A percentile compares a stretch with the other conserved stretches of the same genome.
Conservation (phyloP, 208 protist species). For the Wallacemonas sp. region DNA sequence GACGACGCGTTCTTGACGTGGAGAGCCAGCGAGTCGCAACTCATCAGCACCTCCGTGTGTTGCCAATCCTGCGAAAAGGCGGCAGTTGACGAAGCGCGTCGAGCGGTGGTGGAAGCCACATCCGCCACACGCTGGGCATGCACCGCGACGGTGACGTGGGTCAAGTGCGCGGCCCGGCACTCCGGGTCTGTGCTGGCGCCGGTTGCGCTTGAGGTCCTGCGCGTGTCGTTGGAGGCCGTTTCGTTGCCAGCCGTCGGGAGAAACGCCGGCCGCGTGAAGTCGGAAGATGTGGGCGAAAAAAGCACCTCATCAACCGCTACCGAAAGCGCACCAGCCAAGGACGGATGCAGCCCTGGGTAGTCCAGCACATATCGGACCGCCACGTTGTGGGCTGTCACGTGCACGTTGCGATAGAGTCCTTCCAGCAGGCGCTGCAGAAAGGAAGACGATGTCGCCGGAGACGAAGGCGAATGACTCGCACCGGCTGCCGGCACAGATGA, state of each 20-base stretch:
- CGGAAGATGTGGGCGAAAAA: constrained; percentile 15
- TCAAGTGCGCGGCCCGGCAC: constrained; percentile 3
- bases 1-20: constrained; percentile 21
- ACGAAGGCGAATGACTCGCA: background rate
- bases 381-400: constrained; percentile 46
- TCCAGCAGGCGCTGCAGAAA: constrained; percentile 52
- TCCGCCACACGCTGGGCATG: constrained; percentile 8
- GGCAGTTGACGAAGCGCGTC: background rate
- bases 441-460: background rate
- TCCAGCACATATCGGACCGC: constrained; percentile 63
- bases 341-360: constrained; percentile 61
- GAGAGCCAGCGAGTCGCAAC: constrained; percentile 16
- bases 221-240: constrained; percentile 12
- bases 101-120: background rate
- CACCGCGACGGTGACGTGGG: background rate
- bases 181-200: background rate
- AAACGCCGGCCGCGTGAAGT: constrained; percentile 21
- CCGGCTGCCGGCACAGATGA: background rate
- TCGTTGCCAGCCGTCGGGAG: constrained; percentile 27
- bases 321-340: constrained; percentile 40
- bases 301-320: constrained; percentile 48
- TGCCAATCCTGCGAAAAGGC: constrained; percentile 18
- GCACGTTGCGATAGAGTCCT: constrained; percentile 47
- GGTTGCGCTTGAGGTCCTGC: constrained; percentile 20
- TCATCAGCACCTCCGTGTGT: constrained; percentile 16